Evolutionary conservation across 306 rosid genomes (phyloP).

Genomic region (Dryas alaskensis): DNA sequence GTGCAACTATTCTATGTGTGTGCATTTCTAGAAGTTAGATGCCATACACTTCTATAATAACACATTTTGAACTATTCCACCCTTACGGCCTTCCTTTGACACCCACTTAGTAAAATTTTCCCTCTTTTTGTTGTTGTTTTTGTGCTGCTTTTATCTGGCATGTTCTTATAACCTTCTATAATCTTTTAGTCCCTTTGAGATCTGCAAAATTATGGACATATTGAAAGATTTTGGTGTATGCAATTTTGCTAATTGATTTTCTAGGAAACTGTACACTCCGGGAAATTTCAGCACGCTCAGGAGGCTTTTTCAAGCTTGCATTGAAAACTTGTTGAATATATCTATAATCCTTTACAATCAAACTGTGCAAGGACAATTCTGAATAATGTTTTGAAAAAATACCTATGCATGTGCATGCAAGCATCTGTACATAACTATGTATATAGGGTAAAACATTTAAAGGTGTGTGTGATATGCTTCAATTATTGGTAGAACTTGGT

Average conservation of each 20-base stretch:
- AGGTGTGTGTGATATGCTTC: neutral
- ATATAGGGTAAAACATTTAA: neutral
- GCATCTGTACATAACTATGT: neutral
- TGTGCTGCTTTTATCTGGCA: constrained; percentile 1
- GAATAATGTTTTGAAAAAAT: neutral
- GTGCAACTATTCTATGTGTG: neutral
- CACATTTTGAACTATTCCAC: neutral
- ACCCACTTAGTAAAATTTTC: neutral
- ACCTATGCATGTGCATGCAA: neutral
- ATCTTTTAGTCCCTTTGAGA: neutral
- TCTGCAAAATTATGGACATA: neutral
- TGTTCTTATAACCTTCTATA: neutral
- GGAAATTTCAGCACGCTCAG: neutral
- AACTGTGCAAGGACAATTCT: neutral
- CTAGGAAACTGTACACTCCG: neutral
- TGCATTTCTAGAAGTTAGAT: neutral
- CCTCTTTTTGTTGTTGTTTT: neutral
- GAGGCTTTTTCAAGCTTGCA: neutral
- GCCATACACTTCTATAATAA: neutral
- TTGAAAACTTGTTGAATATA: neutral
- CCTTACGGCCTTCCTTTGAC: neutral
- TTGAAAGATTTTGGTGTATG: neutral
- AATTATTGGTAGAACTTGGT: neutral
- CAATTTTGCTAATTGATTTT: neutral
- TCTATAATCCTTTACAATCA: neutral